phyloP scores from a whole-genome alignment of 2,329 filamentous ascomycete genomes.

The Aspergillus sergii region DNA sequence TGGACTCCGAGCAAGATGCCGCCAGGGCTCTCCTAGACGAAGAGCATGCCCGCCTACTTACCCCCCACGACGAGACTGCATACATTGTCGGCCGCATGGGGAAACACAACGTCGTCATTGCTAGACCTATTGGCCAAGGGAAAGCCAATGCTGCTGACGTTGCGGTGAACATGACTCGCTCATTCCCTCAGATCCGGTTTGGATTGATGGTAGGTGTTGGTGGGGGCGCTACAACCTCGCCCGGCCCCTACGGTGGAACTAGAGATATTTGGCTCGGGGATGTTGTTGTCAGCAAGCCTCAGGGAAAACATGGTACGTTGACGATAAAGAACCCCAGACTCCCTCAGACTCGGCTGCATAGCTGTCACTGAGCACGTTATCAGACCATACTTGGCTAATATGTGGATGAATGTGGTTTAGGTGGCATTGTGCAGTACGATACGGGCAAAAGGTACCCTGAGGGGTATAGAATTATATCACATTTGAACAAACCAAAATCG shows the following conservation, averaged over 20 bases:
- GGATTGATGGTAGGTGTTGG: constrained; percentile 2
- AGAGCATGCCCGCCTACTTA: not conserved
- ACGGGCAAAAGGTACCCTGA: not conserved
- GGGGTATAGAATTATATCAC: not conserved
- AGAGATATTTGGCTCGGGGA: not conserved
- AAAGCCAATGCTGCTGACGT: not conserved
- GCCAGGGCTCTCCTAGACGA: not conserved
- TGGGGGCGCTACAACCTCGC: not conserved
- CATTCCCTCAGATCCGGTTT: not conserved
- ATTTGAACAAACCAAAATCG: not conserved
- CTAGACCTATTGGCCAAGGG: not conserved
- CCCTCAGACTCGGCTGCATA: not conserved
- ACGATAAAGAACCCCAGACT: no score
- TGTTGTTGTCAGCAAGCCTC: constrained; percentile 3
- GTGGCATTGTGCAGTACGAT: not conserved
- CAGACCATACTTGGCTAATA: not conserved
- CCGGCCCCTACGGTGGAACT: not conserved
- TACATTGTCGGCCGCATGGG: not conserved
- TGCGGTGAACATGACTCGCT: not conserved
- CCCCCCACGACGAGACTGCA: not conserved
- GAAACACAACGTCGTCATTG: not conserved
- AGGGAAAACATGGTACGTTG: not conserved
- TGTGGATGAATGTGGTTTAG: not conserved
- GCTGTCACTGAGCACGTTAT: no score
- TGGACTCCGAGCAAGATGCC: not conserved